These are phyloP conservation scores for Hymenoscyphus linearis DNA, from an alignment of 2,329 filamentous ascomycete genomes.

Conservation along the genomic window DNA sequence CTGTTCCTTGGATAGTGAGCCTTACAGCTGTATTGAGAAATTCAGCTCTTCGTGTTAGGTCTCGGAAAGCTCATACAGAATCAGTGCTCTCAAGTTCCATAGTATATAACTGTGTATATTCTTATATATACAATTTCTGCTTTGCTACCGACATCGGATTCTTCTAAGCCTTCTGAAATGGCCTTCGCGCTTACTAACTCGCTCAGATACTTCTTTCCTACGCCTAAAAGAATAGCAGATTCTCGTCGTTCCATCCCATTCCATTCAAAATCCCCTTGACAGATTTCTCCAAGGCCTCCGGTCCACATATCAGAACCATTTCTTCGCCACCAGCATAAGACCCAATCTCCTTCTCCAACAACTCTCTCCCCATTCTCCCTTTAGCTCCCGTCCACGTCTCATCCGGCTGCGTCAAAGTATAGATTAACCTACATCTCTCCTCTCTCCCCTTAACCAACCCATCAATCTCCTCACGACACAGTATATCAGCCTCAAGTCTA, in stretches of 20 bases:
- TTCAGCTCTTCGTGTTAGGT: too few species aligned
- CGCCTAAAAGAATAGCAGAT: constrained; percentile 68
- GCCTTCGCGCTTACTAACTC: too few species aligned
- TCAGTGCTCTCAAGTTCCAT: too few species aligned
- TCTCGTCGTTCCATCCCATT: constrained; percentile 66
- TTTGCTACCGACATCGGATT: too few species aligned
- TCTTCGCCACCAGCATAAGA: constrained; percentile 42
- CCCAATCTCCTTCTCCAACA: constrained; percentile 57
- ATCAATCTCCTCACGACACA: constrained; percentile 71
- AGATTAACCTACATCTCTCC: constrained; percentile 57
- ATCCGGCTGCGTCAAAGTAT: constrained; percentile 62
- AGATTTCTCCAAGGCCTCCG: constrained; percentile 66
- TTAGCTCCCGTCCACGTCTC: constrained; percentile 61
- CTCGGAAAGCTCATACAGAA: too few species aligned
- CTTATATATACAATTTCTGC: too few species aligned
- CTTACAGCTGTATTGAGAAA: too few species aligned
- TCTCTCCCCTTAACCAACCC: constrained; percentile 47
- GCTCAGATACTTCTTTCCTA: too few species aligned
- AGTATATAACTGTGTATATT: too few species aligned
- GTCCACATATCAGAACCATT: constrained; percentile 76
- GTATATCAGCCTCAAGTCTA: constrained; percentile 70
- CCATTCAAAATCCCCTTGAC: constrained; percentile 50
- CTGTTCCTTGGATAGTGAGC: too few species aligned
- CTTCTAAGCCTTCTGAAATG: too few species aligned
- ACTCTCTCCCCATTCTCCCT: constrained; percentile 59